Percentiles rank a stretch among this genome's conserved stretches.
Conservation (phyloP, 1,139 yeast genomes). For the Suhomyces bolitotheri region DNA sequence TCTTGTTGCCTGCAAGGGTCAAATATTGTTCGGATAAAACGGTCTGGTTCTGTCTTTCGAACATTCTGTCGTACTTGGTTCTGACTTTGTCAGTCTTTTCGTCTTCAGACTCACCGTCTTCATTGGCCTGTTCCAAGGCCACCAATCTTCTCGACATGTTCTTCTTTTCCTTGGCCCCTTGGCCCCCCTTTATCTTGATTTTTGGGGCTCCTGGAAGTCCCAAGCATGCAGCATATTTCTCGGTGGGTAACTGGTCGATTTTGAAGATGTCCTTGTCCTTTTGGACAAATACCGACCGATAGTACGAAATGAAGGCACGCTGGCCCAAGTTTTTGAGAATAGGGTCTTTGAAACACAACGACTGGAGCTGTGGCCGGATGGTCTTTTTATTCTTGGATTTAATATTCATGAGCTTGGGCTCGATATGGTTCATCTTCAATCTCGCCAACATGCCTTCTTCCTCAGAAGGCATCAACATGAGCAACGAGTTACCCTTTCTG, state of each 20-base stretch:
- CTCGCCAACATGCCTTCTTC: slow-evolving; percentile 74
- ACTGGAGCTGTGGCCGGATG: slow-evolving; percentile 82
- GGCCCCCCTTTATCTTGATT: slow-evolving; percentile 67
- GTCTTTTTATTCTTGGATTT: slow-evolving; percentile 76
- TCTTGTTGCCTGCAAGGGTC: slow-evolving; percentile 57
- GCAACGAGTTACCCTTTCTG: slow-evolving; percentile 78
- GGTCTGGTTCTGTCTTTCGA: slow-evolving; percentile 90
- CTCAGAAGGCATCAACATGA: slow-evolving; percentile 83
- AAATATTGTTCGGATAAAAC: slow-evolving; percentile 86
- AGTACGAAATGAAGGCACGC: slow-evolving; percentile 90
- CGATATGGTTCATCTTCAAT: slow-evolving; percentile 62
- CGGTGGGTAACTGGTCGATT: slow-evolving; percentile 74
- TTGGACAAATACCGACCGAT: slow-evolving; percentile 80
- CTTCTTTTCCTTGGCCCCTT: slow-evolving; percentile 66
- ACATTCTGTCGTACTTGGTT: slow-evolving; percentile 94
- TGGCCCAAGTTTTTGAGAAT: slow-evolving; percentile 91
- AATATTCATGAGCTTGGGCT: slow-evolving; percentile 70
- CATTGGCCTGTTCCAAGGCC: slow-evolving; percentile 58
- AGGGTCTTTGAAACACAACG: slow-evolving; percentile 88
- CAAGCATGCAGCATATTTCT: slow-evolving; percentile 78
- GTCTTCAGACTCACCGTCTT: slow-evolving; percentile 57
- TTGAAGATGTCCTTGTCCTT: slow-evolving; percentile 84
- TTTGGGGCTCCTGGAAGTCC: slow-evolving; percentile 98
- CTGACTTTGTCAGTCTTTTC: slow-evolving; percentile 49
- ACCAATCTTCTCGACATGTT: slow-evolving; percentile 75